phyloP scores from a whole-genome alignment of 176 grass and related monocot species.

The Tuctoria greenei region DNA sequence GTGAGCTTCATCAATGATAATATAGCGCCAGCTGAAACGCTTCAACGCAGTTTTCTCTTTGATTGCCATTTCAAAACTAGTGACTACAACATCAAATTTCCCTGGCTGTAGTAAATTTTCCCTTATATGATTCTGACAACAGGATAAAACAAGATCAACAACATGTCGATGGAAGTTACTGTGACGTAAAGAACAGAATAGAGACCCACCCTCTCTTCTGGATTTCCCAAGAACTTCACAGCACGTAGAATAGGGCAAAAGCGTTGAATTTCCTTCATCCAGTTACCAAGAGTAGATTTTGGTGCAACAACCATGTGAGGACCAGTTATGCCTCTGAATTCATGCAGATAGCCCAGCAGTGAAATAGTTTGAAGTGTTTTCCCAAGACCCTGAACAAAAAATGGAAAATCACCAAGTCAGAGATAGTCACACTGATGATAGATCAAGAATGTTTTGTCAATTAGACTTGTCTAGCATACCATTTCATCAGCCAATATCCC shows the following conservation, averaged over 20 bases:
- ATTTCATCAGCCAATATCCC: slow-evolving; percentile 99
- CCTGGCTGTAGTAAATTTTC: slow-evolving; percentile 84
- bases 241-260: slow-evolving; percentile 85
- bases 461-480: slow-evolving; percentile 48
- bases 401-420: slow-evolving; percentile 2
- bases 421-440: not conserved
- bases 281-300: slow-evolving; percentile 98
- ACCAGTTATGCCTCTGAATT: slow-evolving; percentile 93
- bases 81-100: slow-evolving; percentile 88
- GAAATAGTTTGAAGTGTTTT: slow-evolving; percentile 99
- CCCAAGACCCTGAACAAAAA: slow-evolving; percentile 76
- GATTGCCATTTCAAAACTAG: slow-evolving; percentile 96
- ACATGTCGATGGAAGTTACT: not conserved
- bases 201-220: slow-evolving; percentile 83
- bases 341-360: slow-evolving; percentile 82
- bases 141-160: slow-evolving; percentile 28
- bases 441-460: not conserved
- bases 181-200: not conserved
- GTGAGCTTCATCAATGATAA: slow-evolving; percentile 94
- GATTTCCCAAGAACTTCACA: slow-evolving; percentile 93
- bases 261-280: slow-evolving; percentile 93
- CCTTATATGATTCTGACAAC: slow-evolving; percentile 72
- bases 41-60: slow-evolving; percentile 80
- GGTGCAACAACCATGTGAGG: slow-evolving; percentile 98
- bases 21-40: slow-evolving; percentile 85